Evolutionary conservation across 129 eudicot genomes (phyloP).

Genomic region (Artemisia argyi): DNA sequence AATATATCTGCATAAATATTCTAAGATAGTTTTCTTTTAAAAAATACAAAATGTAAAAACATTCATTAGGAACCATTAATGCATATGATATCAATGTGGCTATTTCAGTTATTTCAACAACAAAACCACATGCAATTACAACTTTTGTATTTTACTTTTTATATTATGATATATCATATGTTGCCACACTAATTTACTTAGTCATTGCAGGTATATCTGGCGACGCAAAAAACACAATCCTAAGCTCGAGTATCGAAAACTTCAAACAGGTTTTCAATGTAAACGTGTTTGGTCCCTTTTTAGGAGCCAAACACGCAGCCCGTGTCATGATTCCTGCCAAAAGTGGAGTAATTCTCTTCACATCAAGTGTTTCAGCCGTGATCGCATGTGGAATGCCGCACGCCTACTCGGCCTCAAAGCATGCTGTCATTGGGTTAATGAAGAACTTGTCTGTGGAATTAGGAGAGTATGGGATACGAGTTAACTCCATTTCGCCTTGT

Average conservation of each 20-base stretch:
- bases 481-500: conserved; percentile 54
- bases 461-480: conserved; percentile 62
- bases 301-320: conserved; percentile 2
- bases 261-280: neutral
- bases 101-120: too few relatives aligned
- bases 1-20: too few relatives aligned
- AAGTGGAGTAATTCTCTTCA: neutral
- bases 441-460: conserved; percentile 57
- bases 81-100: too few relatives aligned
- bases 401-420: conserved; percentile 52
- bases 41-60: too few relatives aligned
- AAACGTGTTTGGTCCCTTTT: neutral
- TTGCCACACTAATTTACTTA: neutral
- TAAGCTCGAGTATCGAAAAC: neutral
- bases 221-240: neutral
- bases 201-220: neutral
- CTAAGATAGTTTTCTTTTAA: too few relatives aligned
- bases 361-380: neutral
- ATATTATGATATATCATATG: too few relatives aligned
- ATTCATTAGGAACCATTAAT: too few relatives aligned
- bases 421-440: conserved; percentile 53
- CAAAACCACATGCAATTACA: too few relatives aligned
- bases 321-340: neutral
- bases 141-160: neutral
- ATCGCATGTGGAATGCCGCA: conserved; percentile 45